Evolutionary conservation across 768 basidiomycete species (phyloP).

Genomic region (Daedalea quercina): DNA sequence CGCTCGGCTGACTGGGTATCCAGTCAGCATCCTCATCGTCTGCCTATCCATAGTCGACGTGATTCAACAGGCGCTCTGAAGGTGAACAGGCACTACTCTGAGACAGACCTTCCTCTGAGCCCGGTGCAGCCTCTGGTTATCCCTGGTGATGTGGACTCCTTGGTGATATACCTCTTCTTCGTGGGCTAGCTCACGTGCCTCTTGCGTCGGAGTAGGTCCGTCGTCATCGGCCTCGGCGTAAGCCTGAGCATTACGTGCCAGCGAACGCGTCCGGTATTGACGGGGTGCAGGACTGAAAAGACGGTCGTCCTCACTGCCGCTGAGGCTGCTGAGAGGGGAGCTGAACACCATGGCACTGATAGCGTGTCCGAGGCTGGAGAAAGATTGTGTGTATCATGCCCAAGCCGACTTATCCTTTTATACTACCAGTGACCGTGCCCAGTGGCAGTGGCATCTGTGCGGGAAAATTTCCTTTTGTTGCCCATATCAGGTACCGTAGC

Average conservation of each 20-base stretch:
- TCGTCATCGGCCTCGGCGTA: background rate
- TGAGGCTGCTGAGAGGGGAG: too few relatives aligned
- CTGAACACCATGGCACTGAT: background rate
- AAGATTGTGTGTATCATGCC: too few relatives aligned
- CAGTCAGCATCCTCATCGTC: conserved; percentile 5
- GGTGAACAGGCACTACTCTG: background rate
- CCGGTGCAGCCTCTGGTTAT: background rate
- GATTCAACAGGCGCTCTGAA: background rate
- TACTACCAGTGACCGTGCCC: too few relatives aligned
- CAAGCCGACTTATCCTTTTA: too few relatives aligned
- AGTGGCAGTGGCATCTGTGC: too few relatives aligned
- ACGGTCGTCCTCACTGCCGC: too few relatives aligned
- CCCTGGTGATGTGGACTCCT: background rate
- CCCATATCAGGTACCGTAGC: too few relatives aligned
- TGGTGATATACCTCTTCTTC: background rate
- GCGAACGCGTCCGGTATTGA: too few relatives aligned
- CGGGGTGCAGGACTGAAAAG: too few relatives aligned
- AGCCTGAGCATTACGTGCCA: too few relatives aligned
- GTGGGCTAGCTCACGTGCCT: background rate
- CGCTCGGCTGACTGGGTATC: background rate
- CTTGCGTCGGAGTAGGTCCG: background rate
- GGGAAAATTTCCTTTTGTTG: too few relatives aligned
- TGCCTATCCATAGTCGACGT: background rate
- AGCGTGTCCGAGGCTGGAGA: background rate
- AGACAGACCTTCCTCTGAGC: background rate